Evolutionary conservation across 2,329 filamentous ascomycete species (phyloP).

Genomic region (Aureobasidium namibiae): DNA sequence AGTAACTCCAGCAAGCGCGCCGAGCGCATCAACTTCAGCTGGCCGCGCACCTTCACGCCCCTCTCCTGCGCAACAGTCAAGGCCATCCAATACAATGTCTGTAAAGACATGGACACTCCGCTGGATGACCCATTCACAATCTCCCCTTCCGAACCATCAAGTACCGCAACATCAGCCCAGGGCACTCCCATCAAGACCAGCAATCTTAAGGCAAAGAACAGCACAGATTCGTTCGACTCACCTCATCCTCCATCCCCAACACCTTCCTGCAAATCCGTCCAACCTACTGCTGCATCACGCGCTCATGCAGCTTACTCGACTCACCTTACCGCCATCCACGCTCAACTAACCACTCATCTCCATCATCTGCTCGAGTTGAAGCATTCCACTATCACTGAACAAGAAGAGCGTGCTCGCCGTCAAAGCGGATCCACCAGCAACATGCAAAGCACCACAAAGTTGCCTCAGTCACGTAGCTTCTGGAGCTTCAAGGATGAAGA

Average conservation of each 20-base stretch:
- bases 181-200: not conserved
- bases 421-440: not conserved
- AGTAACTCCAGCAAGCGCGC: not conserved
- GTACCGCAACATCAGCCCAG: not conserved
- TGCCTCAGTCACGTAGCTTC: slow-evolving; percentile 16
- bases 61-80: slow-evolving; percentile 1
- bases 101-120: not conserved
- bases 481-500: slow-evolving; percentile 17
- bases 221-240: not conserved
- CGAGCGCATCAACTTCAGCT: slow-evolving; percentile 3
- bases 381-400: slow-evolving; percentile 13
- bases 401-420: slow-evolving; percentile 14
- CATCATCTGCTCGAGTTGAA: slow-evolving; percentile 24
- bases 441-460: not conserved
- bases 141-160: not conserved
- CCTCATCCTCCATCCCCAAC: not conserved
- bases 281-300: slow-evolving; percentile 13
- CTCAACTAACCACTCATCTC: slow-evolving; percentile 28
- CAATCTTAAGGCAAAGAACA: not conserved
- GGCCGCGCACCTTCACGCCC: not conserved
- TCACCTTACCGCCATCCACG: slow-evolving; percentile 22
- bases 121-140: not conserved
- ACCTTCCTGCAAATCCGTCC: not conserved
- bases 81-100: not conserved
- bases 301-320: not conserved